These are phyloP conservation scores for Lipomyces starkeyi DNA, from an alignment of 805 yeast species.

Conservation along the genomic window DNA sequence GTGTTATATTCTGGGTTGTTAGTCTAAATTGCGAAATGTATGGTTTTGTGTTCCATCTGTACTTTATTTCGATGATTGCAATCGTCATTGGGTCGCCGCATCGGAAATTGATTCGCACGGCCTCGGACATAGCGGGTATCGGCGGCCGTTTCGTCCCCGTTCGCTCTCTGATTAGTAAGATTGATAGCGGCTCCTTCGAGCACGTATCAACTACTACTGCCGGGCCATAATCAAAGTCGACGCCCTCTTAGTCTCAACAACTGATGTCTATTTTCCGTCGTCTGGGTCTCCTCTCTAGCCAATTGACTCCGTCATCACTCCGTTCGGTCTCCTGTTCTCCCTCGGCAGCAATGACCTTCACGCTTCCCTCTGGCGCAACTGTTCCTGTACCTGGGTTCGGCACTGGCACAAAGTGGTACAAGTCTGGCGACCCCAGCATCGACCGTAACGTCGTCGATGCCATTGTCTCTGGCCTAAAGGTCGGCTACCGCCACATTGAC, in stretches of 20 bases:
- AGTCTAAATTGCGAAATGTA: background rate
- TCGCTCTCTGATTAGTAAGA: background rate
- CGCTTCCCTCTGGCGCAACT: conserved; percentile 40
- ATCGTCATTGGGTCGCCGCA: too few relatives aligned
- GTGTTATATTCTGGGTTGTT: background rate
- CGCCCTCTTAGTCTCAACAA: background rate
- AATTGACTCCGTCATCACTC: background rate
- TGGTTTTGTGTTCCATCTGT: background rate
- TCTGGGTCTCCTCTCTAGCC: conserved; percentile 9
- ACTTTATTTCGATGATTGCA: too few relatives aligned
- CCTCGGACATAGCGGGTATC: background rate
- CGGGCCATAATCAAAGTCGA: background rate
- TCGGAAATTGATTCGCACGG: background rate
- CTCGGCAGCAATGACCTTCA: conserved; percentile 26
- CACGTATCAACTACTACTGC: too few relatives aligned
- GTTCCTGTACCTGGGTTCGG: conserved; percentile 44
- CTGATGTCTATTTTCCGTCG: conserved; percentile 2
- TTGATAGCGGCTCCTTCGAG: background rate
- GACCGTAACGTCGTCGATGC: conserved; percentile 41
- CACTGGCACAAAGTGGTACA: conserved; percentile 41
- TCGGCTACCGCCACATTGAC: conserved; percentile 69
- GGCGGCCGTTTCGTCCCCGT: background rate
- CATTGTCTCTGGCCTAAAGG: conserved; percentile 54
- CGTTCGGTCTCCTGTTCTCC: background rate
- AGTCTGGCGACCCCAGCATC: conserved; percentile 33